Evolutionary conservation across 2,329 filamentous ascomycete genomes (phyloP).

Genomic region (Fusarium cicatricum): DNA sequence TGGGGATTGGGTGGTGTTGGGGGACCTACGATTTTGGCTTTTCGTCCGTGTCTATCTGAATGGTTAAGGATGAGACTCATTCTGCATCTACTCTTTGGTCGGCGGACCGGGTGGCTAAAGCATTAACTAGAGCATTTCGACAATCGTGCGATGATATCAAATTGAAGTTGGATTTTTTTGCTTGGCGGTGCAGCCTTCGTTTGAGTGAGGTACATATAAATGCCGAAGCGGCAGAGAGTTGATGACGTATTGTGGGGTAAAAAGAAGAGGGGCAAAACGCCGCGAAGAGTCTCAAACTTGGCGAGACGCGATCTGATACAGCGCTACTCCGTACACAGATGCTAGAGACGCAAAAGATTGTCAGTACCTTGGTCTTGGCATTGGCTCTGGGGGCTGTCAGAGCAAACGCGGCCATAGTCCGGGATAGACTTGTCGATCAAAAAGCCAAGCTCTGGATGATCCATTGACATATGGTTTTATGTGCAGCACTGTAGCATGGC

Average conservation of each 20-base stretch:
- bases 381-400: background rate
- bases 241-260: conserved; percentile 40
- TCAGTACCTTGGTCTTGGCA: background rate
- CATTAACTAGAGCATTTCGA: no score
- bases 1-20: conserved; percentile 19
- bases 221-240: background rate
- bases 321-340: background rate
- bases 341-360: background rate
- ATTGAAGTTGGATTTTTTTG: no score
- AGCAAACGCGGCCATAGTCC: background rate
- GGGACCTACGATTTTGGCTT: conserved; percentile 4
- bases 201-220: background rate
- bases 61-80: background rate
- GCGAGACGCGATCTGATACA: background rate
- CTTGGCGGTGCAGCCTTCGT: no score
- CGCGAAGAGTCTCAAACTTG: conserved; percentile 1
- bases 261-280: conserved; percentile 15
- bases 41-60: background rate
- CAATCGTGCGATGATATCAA: no score
- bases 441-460: background rate
- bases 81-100: background rate
- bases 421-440: background rate
- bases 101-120: background rate
- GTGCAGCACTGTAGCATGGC: no score
- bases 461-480: background rate